Conservation (phyloP, 108 stramenopile genomes). For the Thalassiosira profunda region DNA sequence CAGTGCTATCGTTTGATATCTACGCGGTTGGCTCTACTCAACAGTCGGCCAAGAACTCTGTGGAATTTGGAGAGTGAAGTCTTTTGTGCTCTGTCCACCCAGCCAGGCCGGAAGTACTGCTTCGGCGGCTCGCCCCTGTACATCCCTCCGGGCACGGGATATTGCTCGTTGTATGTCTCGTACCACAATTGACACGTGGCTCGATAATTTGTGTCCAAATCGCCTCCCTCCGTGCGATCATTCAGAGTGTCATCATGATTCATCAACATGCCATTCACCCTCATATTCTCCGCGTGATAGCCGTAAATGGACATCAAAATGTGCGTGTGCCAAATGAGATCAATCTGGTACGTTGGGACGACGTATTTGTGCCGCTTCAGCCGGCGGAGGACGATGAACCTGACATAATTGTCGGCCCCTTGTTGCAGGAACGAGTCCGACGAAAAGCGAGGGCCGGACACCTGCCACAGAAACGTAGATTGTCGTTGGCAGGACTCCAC, state of each 20-base stretch:
- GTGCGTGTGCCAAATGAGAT: conserved; percentile 71
- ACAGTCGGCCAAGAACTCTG: too few species aligned
- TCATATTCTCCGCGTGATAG: conserved; percentile 49
- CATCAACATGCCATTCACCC: conserved; percentile 36
- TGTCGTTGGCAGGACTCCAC: conserved; percentile 39
- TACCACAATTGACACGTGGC: conserved; percentile 54
- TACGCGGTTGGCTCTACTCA: too few species aligned
- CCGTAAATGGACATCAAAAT: conserved; percentile 26
- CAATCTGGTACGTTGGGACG: conserved; percentile 74
- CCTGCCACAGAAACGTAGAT: conserved; percentile 66
- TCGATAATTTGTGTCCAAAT: conserved; percentile 43
- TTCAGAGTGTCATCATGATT: conserved; percentile 69
- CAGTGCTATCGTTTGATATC: too few species aligned
- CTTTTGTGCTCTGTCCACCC: too few species aligned
- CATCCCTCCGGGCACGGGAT: conserved; percentile 60
- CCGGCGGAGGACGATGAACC: conserved; percentile 40
- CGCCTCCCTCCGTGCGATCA: conserved; percentile 49
- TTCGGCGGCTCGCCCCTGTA: conserved; percentile 69
- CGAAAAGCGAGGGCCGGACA: conserved; percentile 32
- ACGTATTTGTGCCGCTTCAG: neutral
- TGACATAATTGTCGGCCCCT: conserved; percentile 35
- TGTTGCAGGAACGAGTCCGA: conserved; percentile 42
- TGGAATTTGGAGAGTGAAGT: too few species aligned
- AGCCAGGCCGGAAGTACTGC: conserved; percentile 41
- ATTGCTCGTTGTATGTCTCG: conserved; percentile 38